Percentiles rank a stretch among this genome's conserved stretches.
phyloP scores from a whole-genome alignment of 2,329 filamentous ascomycete species.

The Fusarium pseudocircinatum region DNA sequence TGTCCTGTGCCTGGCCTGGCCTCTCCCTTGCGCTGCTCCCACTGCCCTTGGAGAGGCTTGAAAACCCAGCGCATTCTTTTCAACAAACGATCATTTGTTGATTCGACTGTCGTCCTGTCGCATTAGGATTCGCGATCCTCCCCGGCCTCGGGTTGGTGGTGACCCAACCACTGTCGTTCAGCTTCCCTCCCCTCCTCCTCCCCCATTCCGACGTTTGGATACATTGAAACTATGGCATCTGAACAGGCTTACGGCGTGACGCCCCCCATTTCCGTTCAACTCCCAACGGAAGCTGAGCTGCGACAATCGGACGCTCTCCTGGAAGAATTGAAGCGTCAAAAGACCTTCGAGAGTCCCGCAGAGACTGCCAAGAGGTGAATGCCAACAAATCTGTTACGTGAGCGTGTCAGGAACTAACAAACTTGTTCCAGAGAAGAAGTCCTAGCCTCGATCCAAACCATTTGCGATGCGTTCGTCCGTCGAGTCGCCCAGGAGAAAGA shows the following conservation, averaged over 20 bases:
- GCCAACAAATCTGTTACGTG: background rate
- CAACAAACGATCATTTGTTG: background rate
- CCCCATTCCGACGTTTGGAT: conserved; percentile 3
- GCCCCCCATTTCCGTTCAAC: conserved; percentile 78
- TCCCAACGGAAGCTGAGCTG: conserved; percentile 82
- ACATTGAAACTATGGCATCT: conserved; percentile 46
- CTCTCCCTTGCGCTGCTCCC: conserved; percentile 37
- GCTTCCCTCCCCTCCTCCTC: background rate
- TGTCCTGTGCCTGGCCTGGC: conserved; percentile 5
- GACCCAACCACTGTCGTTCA: background rate
- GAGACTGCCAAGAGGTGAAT: conserved; percentile 84
- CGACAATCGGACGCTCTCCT: conserved; percentile 81
- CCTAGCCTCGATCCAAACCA: conserved; percentile 78
- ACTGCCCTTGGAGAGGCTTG: conserved; percentile 35
- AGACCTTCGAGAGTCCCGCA: conserved; percentile 86
- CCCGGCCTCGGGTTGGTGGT: background rate
- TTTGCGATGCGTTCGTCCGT: conserved; percentile 88
- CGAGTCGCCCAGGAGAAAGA: conserved; percentile 79
- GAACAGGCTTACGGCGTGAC: conserved; percentile 73
- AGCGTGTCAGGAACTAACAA: conserved; percentile 9
- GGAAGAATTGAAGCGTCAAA: conserved; percentile 85
- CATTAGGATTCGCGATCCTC: background rate
- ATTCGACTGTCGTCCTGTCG: background rate
- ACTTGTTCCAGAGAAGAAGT: conserved; percentile 57
- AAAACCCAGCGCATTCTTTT: conserved; percentile 10